Evolutionary conservation across 2,329 filamentous ascomycete genomes (phyloP).

Genomic region (Plectosphaerella sp.): DNA sequence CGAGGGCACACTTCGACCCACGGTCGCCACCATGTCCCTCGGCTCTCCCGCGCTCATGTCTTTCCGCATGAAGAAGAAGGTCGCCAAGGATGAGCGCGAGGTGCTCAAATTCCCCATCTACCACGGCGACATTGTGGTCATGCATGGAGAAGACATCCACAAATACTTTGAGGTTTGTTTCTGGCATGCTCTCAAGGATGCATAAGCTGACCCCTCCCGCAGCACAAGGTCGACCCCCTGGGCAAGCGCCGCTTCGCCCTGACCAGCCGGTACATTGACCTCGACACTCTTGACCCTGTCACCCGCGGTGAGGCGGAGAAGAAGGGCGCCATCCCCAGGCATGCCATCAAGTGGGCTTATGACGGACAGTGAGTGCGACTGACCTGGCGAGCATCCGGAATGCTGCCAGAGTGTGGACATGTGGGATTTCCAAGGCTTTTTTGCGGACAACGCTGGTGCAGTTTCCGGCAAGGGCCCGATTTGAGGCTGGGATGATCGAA

Average conservation of each 20-base stretch:
- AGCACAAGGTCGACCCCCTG: constrained; percentile 48
- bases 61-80: constrained; percentile 47
- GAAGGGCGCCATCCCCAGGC: constrained; percentile 28
- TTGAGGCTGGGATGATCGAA: no score
- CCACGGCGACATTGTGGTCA: constrained; percentile 62
- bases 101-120: constrained; percentile 38
- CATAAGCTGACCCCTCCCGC: constrained; percentile 11
- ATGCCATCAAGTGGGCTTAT: constrained; percentile 1
- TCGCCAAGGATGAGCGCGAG: constrained; percentile 17
- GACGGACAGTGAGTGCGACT: neutral
- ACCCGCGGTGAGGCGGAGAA: constrained; percentile 18
- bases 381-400: no score
- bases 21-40: constrained; percentile 57
- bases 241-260: constrained; percentile 52
- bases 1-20: constrained; percentile 56
- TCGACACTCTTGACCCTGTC: constrained; percentile 29
- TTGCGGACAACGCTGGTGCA: no score
- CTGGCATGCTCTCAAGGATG: neutral
- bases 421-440: no score
- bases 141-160: constrained; percentile 58
- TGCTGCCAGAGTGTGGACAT: no score
- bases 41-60: constrained; percentile 55
- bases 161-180: constrained; percentile 47
- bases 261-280: constrained; percentile 49
- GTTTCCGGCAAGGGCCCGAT: no score